Evolutionary conservation across 129 eudicot genomes (phyloP).

Genomic region (Helianthus annuus): DNA sequence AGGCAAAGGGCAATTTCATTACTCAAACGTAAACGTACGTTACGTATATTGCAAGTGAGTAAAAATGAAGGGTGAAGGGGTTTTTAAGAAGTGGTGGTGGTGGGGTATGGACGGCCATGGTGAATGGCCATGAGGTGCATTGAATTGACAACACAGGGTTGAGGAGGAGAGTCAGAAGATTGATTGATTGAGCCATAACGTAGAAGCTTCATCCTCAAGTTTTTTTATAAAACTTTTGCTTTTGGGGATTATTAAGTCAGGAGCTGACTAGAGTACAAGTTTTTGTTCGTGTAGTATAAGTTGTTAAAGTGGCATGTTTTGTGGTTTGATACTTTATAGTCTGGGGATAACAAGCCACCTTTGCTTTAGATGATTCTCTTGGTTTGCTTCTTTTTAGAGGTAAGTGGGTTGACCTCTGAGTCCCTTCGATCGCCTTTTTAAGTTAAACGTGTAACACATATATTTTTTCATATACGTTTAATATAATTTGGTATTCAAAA

Average conservation of each 20-base stretch:
- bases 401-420: constrained; percentile 40
- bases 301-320: not conserved
- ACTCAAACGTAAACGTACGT: constrained; percentile 21
- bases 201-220: constrained; percentile 51
- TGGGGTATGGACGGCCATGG: constrained; percentile 46
- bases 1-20: constrained; percentile 88
- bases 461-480: not conserved
- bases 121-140: constrained; percentile 41
- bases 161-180: constrained; percentile 22
- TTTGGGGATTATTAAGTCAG: not conserved
- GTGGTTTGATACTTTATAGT: constrained; percentile 13
- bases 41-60: not conserved
- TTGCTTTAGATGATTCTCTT: constrained; percentile 38
- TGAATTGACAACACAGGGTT: constrained; percentile 39
- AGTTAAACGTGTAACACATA: constrained; percentile 21
- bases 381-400: constrained; percentile 38
- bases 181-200: constrained; percentile 34
- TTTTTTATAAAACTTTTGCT: constrained; percentile 20
- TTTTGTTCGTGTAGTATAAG: constrained; percentile 3
- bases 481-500: not conserved
- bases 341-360: constrained; percentile 8
- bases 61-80: not conserved
- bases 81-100: constrained; percentile 27
- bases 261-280: not conserved
- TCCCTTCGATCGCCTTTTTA: not conserved